Evolutionary conservation across 2,329 filamentous ascomycete genomes (phyloP), one percentile per base, ranked within the genome.

Genomic region (Clonostachys solani): DNA sequence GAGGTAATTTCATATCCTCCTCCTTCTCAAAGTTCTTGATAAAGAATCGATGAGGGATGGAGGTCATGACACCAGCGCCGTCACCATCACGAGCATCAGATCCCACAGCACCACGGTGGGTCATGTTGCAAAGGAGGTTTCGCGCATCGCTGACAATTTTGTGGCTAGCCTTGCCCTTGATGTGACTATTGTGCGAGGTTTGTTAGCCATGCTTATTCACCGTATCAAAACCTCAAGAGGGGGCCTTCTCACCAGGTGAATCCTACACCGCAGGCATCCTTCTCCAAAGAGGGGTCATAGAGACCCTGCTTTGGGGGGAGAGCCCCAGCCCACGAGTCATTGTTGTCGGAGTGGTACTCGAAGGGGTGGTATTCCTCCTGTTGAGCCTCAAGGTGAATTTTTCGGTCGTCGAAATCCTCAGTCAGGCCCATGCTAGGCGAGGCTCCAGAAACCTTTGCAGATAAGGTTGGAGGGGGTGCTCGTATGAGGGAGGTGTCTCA

Each of bases 71-170:
- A 81, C 94, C 94, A 60, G 94, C 94, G 68, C 94, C 94, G 67
- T 99, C 94, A 66, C 94, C 94, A 67, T 99, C 94, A 77, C 94
- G 87, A 63, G 91, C 91, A 77, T 99, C 94, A 51, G 94, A 97
- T 59, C 94, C 94, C 60, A 97, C 92, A 54, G 94, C 94, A 78
- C 94, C 94, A 68, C 94, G 87, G 78, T 99, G 94, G 78, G 94
- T 97, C 94, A 99, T 99, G 81, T 99, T 97, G 80, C 94, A 99
- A 54, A 99, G 84, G 52, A 99, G 79, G 71, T 92, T 95, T 56
- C 89, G 87, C 56, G 92, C 92, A 95, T 97, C 92, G 72, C 88
- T 96, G 54, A 97, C 87, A 63, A 97, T 97, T 68, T 97, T 99
- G 80, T 97, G 94, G 77, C 92, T 97, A 53, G 92, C 71, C 70